A percentile compares a stretch with the other conserved stretches of the same genome.
Conservation (phyloP, 345 rosid species). For the Firmiana major region DNA sequence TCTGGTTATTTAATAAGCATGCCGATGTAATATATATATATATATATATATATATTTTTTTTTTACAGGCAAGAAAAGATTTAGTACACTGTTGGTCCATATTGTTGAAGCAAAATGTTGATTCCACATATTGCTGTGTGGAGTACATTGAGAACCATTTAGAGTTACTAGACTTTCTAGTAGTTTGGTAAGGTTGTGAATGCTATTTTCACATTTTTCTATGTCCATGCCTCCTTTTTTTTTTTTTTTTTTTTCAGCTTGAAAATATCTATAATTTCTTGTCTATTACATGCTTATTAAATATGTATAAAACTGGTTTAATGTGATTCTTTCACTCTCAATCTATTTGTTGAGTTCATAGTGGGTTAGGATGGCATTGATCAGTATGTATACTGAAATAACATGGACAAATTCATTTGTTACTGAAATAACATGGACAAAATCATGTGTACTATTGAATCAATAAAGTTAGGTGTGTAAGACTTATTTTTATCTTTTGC, state of each 20-base stretch:
- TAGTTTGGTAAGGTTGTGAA: slow-evolving; percentile 49
- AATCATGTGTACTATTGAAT: background rate
- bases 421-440: background rate
- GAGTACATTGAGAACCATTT: slow-evolving; percentile 81
- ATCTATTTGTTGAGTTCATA: background rate
- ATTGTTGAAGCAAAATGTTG: slow-evolving; percentile 78
- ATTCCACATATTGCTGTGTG: slow-evolving; percentile 58
- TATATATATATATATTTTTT: too few relatives aligned
- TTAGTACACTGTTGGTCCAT: slow-evolving; percentile 88
- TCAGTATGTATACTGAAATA: background rate
- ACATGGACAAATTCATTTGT: too few relatives aligned
- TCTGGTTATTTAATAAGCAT: background rate
- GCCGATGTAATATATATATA: background rate
- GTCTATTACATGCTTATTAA: background rate
- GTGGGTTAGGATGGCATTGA: background rate
- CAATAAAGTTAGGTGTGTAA: background rate
- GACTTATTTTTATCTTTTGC: slow-evolving; percentile 17
- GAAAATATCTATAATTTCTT: background rate
- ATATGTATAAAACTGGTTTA: background rate
- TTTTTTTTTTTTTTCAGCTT: background rate
- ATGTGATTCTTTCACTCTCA: slow-evolving; percentile 2
- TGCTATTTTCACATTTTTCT: background rate
- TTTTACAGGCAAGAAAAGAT: slow-evolving; percentile 79
- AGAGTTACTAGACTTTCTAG: slow-evolving; percentile 83
- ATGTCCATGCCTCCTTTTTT: background rate